Percentiles rank a stretch among this genome's conserved stretches.
Evolutionary conservation across 495 filamentous ascomycete species (phyloP).

Genomic region (Paragyromitra xinjiangensis): DNA sequence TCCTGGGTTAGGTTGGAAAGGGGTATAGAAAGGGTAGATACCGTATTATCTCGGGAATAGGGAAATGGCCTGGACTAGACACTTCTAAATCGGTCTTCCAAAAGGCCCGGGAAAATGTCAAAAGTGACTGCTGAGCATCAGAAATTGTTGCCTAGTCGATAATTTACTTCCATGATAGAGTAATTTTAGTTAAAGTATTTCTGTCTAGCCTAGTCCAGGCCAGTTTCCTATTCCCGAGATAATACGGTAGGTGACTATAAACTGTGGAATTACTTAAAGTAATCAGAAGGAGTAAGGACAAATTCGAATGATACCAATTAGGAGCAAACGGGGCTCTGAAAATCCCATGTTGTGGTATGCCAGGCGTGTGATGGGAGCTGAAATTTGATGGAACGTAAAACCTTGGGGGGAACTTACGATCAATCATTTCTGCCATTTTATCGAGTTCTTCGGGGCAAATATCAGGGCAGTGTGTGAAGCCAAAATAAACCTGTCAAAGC

Average conservation of each 20-base stretch:
- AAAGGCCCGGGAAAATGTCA: too few species aligned
- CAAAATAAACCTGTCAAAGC: slow-evolving; percentile 81
- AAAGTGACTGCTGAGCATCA: too few species aligned
- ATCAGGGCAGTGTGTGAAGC: slow-evolving; percentile 97
- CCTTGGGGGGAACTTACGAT: slow-evolving; percentile 68
- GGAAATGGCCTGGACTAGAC: too few species aligned
- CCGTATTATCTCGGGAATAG: too few species aligned
- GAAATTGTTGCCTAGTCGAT: too few species aligned
- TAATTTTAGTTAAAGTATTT: too few species aligned
- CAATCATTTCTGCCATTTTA: slow-evolving; percentile 95
- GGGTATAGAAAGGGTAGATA: not conserved
- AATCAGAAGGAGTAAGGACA: not conserved
- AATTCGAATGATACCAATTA: not conserved
- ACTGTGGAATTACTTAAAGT: not conserved
- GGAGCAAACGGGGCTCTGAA: not conserved
- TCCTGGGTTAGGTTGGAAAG: not conserved
- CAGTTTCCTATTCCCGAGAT: too few species aligned
- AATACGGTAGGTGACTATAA: not conserved
- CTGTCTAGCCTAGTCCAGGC: too few species aligned
- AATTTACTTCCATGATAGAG: too few species aligned
- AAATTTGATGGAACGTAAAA: not conserved
- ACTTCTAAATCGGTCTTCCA: too few species aligned
- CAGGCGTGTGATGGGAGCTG: not conserved
- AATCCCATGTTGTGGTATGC: not conserved
- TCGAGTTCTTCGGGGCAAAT: slow-evolving; percentile 99